Evolutionary conservation across 2,329 filamentous ascomycete species (phyloP).

Genomic region (Xylariales sp.): DNA sequence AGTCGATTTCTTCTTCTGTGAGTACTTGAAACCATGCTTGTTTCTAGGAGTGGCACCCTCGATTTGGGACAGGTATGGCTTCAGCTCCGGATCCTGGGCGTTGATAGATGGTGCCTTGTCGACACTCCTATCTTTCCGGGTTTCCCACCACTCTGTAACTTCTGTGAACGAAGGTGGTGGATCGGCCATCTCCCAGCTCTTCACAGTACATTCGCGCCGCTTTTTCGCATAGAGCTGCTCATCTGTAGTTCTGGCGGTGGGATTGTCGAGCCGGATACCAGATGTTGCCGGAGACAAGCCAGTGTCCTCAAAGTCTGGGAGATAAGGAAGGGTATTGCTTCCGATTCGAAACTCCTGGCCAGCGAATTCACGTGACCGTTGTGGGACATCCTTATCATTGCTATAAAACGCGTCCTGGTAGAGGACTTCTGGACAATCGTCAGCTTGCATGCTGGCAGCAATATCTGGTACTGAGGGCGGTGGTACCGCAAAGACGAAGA

Average conservation of each 20-base stretch:
- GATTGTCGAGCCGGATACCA: constrained; percentile 43
- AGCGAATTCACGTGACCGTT: constrained; percentile 74
- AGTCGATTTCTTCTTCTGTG: constrained; percentile 67
- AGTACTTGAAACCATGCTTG: constrained; percentile 79
- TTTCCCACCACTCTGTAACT: constrained; percentile 64
- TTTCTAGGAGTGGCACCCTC: constrained; percentile 82
- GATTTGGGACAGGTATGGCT: constrained; percentile 69
- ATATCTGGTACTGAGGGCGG: constrained; percentile 40
- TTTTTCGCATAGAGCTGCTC: constrained; percentile 47
- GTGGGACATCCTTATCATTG: constrained; percentile 75
- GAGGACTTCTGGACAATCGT: constrained; percentile 61
- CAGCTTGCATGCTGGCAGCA: constrained; percentile 49
- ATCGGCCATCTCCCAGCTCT: constrained; percentile 71
- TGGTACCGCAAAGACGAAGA: constrained; percentile 25
- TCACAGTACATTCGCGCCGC: constrained; percentile 55
- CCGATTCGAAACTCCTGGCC: constrained; percentile 78
- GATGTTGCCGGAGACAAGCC: constrained; percentile 51
- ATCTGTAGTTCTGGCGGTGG: constrained; percentile 47
- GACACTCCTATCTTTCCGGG: constrained; percentile 17
- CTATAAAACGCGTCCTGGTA: constrained; percentile 87
- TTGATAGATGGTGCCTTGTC: constrained; percentile 15
- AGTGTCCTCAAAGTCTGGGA: constrained; percentile 70
- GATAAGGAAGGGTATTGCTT: constrained; percentile 70
- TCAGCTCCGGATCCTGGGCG: constrained; percentile 17
- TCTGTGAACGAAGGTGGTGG: constrained; percentile 66